These are phyloP conservation scores for Suhomyces ambrosiae DNA, from an alignment of 1,139 yeast species.

Conservation along the genomic window DNA sequence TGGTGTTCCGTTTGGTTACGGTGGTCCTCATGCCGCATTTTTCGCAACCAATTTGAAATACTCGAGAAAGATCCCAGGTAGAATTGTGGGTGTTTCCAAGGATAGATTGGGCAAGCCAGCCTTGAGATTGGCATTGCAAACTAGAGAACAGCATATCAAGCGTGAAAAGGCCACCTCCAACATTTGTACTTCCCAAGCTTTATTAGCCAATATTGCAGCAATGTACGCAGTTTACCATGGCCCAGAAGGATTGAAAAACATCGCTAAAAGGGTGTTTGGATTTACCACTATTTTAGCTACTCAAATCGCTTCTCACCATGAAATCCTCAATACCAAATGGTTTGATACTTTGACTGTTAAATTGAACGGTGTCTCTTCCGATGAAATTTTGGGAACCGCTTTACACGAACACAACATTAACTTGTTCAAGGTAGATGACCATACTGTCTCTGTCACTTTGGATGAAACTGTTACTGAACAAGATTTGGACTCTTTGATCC, in stretches of 20 bases:
- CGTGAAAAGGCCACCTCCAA: slow-evolving; percentile 97
- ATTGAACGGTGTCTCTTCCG: slow-evolving; percentile 53
- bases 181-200: slow-evolving; percentile 96
- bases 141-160: slow-evolving; percentile 96
- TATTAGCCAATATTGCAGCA: slow-evolving; percentile 92
- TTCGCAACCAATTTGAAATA: slow-evolving; percentile 79
- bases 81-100: slow-evolving; percentile 90
- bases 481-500: slow-evolving; percentile 61
- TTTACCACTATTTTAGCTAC: slow-evolving; percentile 72
- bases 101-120: slow-evolving; percentile 91
- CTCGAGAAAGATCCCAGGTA: slow-evolving; percentile 94
- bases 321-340: slow-evolving; percentile 62
- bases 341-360: slow-evolving; percentile 85
- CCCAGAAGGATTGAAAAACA: slow-evolving; percentile 79
- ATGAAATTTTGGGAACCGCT: slow-evolving; percentile 59
- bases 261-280: slow-evolving; percentile 78
- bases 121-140: slow-evolving; percentile 88
- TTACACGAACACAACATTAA: slow-evolving; percentile 67
- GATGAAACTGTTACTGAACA: slow-evolving; percentile 80
- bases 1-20: slow-evolving; percentile 97
- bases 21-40: slow-evolving; percentile 99
- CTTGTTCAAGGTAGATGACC: slow-evolving; percentile 65
- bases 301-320: slow-evolving; percentile 50
- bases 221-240: slow-evolving; percentile 98
- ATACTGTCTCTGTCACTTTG: slow-evolving; percentile 69